Evolutionary conservation across 345 rosid genomes (phyloP), one percentile per base, ranked within the genome.

Genomic region (Anastatica hierochuntica): DNA sequence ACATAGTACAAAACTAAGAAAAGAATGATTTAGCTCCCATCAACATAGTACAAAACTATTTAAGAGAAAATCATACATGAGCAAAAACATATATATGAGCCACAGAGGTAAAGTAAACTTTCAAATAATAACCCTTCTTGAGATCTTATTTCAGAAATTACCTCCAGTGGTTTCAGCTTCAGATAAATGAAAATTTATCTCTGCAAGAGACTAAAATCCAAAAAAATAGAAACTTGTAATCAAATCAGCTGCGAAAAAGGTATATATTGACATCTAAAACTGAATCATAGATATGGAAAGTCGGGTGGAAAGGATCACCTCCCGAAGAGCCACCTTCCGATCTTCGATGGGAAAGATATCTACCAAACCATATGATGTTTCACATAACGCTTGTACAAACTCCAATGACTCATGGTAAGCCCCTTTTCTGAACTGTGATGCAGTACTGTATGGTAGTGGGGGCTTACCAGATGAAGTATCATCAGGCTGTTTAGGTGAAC

Each of bases 341-440:
- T 92, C 98, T 80, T 92, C 98, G 47, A 80, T 81, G 26, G 97
- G 97, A 79, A 94, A 94, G 50, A 94, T 75, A 77, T 94, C 99
- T 29, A 94, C 97, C 66, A 94, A 76, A 41, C 89, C 90, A 74
- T 85, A 94, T 6, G 99, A 94, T 46, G 90, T 94, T 21, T 94
- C 99, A 51, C 97, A 94, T 42, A 94, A 58, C 11, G 89, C 70
- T 69, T 69, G 84, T 56, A 94, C 99, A 81, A 94, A 85, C 57
- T 94, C 95, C 79, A 94, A 76, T 12, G 99, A 94, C 61, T 85
- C 89, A 15, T 81, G 90, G 78, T 85, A 88, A 57, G 97, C 77
- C 52, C 94, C 97, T 69, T 94, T 94, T 29, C 94, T 82, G 60
- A 81, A 83, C 16, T 83, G 90, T 61, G 95, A 72, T 62, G 76